Base-by-base conservation (phyloP, 306 rosid genomes). In the Prunus mume region DNA sequence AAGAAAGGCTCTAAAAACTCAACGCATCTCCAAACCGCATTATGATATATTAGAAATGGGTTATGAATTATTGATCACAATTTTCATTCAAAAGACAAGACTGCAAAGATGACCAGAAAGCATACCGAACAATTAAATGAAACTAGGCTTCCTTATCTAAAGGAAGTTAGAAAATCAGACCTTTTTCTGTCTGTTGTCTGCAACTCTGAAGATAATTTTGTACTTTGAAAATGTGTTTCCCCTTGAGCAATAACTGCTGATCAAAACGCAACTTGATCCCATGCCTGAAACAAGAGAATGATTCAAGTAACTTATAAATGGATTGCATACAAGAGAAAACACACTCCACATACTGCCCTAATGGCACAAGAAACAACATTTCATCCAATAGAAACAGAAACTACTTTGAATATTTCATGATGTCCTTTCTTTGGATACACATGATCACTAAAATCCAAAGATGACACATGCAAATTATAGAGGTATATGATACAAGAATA, bases 121-220 rank as follows among this genome's bases (percentile, higher is more conserved):
- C 60, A 19, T 6, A 55, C 60, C 2, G 60, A 19, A 18, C 12
- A 55, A 55, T 54, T 19, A 19, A 19, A 54, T 18, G 60, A 19
- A 51, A 18, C 55, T 51, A 15, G n/a, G 7, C n/a, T 51, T 51
- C 55, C 55, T 51, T 51, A 51, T 51, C n/a, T 54, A 11, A 57
- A 58, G 24, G 32, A 24, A 4, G 14, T 72, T 47, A 78, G 14
- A 20, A 41, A 1, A 9, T 55, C 57, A 32, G 28, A 93, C 98
- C 98, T 89, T 81, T 76, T n/a, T 80, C 82, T 79, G 79, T 85
- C 38, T 13, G 76, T 73, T 80, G 82, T 81, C 68, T 78, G 80
- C 49, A 14, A 43, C 85, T 72, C 11, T 81, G 80, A 72, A 81
- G 76, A 80, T 76, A 57, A 66, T 89, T 93, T 72, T 91, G 84